These are phyloP conservation scores for Populus alba DNA, from an alignment of 345 rosid genomes.

Conservation along the genomic window DNA sequence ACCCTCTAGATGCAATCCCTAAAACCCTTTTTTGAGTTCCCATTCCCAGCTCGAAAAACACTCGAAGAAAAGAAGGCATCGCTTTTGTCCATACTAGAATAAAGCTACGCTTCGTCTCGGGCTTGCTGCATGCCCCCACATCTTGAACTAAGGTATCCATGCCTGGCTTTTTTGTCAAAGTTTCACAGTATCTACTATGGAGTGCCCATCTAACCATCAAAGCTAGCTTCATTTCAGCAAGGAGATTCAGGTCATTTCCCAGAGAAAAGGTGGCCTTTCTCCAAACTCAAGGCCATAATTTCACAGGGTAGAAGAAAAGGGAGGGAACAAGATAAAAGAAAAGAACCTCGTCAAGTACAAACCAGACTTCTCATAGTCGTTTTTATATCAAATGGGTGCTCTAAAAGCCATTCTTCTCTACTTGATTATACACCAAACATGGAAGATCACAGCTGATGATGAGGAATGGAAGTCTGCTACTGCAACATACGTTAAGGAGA, in stretches of 20 bases:
- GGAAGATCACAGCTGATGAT: conserved; percentile 34
- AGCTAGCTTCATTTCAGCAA: neutral
- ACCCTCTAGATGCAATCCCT: neutral
- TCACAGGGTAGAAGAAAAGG: conserved; percentile 8
- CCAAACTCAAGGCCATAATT: neutral
- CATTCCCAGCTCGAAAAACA: conserved; percentile 4
- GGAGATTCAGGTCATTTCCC: conserved; percentile 32
- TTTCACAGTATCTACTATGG: neutral
- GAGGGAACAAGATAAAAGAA: conserved; percentile 12
- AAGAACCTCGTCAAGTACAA: conserved; percentile 7
- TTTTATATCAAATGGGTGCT: conserved; percentile 36
- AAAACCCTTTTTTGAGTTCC: conserved; percentile 4
- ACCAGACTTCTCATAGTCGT: conserved; percentile 6
- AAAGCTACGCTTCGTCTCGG: conserved; percentile 13
- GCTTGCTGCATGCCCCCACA: conserved; percentile 19
- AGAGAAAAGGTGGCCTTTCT: neutral
- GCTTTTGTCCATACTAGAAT: conserved; percentile 10
- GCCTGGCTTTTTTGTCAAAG: conserved; percentile 4
- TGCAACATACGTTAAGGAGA: conserved; percentile 66
- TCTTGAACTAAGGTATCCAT: conserved; percentile 8
- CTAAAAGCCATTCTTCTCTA: conserved; percentile 33
- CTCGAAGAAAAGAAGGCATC: neutral
- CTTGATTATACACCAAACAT: conserved; percentile 34
- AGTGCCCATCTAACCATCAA: neutral
- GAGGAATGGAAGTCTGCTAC: conserved; percentile 81